Base-by-base conservation (phyloP, 2,329 filamentous ascomycete species). In the Claviceps arundinis region DNA sequence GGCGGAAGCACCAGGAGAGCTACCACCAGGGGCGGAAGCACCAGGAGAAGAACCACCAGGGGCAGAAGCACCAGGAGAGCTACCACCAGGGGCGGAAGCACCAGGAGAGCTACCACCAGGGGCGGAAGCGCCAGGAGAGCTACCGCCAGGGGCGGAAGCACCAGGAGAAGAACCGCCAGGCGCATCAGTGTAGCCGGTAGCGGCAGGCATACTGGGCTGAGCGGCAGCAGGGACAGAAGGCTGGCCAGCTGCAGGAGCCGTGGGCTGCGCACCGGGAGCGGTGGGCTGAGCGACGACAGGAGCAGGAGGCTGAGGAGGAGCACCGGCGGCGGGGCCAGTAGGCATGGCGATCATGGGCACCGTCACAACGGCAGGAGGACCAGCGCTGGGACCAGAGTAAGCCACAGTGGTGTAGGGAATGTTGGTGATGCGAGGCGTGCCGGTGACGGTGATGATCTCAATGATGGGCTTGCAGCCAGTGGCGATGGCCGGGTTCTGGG, bases 401-500 rank as follows among this genome's bases (percentile, higher is more conserved):
- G 73, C 74, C 63, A 78, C 67, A 37, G 76, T 73, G 58, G 77
- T 81, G 60, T 73, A 71, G 51, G 65, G 64, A 52, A 77, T 66
- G 45, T 77, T 64, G 52, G 65, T 61, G 61, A 79, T 68, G 54
- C 73, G 75, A 53, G 78, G 78, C 24, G 72, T 70, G 46, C 73
- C 66, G 14, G 73, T 72, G 54, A 73, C 71, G 37, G 78, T 77
- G 62, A 80, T 74, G 68, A 84, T 77, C 51, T 75, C 76, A 60
- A 80, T 80, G 65, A 81, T 72, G 41, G 75, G 74, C 26, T 85
- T 81, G 59, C 88, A 81, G 56, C 79, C 82, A 48, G 86, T 94
- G 63, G 88, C 80, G 62, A 97, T 87, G 57, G 77, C 87, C n/a
- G 90, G 89, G 78, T 96, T 95, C 65, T 78, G 61, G 16, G 77